phyloP scores from a whole-genome alignment of 306 rosid genomes.

The Acacia confusa region DNA sequence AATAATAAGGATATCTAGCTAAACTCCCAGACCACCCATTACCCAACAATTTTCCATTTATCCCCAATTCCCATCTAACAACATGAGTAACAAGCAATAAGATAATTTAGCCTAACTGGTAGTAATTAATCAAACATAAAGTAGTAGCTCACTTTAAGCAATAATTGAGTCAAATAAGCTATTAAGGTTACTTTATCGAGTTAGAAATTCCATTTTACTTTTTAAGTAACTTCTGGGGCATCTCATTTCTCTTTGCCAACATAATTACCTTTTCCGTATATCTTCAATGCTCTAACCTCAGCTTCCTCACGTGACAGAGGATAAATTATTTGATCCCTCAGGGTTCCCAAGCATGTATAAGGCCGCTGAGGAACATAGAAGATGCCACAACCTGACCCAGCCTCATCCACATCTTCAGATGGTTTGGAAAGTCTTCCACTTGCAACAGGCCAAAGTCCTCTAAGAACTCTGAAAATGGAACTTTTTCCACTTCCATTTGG shows the following conservation, averaged over 20 bases:
- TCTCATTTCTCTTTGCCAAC: conserved; percentile 21
- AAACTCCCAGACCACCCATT: background rate
- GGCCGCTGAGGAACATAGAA: conserved; percentile 99
- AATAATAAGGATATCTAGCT: background rate
- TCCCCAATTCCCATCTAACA: background rate
- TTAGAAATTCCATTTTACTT: conserved; percentile 6
- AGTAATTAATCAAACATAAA: conserved; percentile 22
- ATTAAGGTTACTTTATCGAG: conserved; percentile 10
- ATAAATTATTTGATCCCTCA: conserved; percentile 97
- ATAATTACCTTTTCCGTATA: conserved; percentile 65
- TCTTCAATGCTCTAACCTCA: conserved; percentile 54
- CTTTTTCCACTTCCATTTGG: conserved; percentile 99
- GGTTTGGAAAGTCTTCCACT: conserved; percentile 78
- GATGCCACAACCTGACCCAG: conserved; percentile 64
- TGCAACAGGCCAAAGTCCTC: conserved; percentile 91
- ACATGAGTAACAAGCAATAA: conserved; percentile 7
- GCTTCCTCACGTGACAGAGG: conserved; percentile 92
- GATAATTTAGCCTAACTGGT: conserved; percentile 14
- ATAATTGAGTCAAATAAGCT: conserved; percentile 23
- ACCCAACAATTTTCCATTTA: background rate
- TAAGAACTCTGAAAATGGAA: conserved; percentile 93
- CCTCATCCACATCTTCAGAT: conserved; percentile 50
- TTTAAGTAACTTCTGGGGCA: conserved; percentile 8
- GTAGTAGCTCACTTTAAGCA: conserved; percentile 18
- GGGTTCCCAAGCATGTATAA: conserved; percentile 92